Base-by-base conservation (phyloP, 352 stramenopile genomes). In the Thraustochytrium sp. region DNA sequence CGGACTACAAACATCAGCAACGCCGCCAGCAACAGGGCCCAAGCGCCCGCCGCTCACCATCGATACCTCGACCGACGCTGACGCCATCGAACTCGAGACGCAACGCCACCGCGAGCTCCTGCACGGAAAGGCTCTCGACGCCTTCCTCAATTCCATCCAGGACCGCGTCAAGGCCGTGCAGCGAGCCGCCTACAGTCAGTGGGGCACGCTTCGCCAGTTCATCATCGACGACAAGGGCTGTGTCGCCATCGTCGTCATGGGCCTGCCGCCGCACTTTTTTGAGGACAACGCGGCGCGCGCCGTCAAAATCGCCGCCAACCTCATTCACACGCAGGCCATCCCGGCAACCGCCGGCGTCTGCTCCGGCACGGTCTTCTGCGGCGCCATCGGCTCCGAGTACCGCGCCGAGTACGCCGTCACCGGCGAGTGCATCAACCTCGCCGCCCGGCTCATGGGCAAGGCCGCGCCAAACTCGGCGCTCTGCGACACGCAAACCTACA, bases 191-290 rank as follows among this genome's bases (percentile, higher is more conserved):
- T 62, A 74, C 13, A 78, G 42, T 2, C 44, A 83, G 31, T 84
- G 72, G 65, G 86, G 74, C 29, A 93, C 90, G 38, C 85, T 95
- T 29, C 89, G 91, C 5, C 91, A 95, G 76, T 95, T 95, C 61
- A 85, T 95, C 11, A 94, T 94, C 61, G 91, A 95, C 49, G 91
- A 95, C 85, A 95, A 95, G 85, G 91, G 91, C 38, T 90, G 90
- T 0, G 87, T 94, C 23, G 90, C 91, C 13, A 93, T 94, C 46
- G 86, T 94, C 26, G 90, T 87, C 18, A 89, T 94, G 29, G 91
- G 91, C 0, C 85, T 95, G 0, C 89, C 90, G 1, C 90, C 90
- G 34, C 92, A 93, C 68, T 93, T 92, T 80, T 90, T 94, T 80
- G 89, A 94, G 86, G 93, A 94, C 86, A 93, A 93, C 84, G 87